These are phyloP conservation scores for Fraxinus angustifolia DNA, from an alignment of 305 asterid genomes.

Conservation along the genomic window DNA sequence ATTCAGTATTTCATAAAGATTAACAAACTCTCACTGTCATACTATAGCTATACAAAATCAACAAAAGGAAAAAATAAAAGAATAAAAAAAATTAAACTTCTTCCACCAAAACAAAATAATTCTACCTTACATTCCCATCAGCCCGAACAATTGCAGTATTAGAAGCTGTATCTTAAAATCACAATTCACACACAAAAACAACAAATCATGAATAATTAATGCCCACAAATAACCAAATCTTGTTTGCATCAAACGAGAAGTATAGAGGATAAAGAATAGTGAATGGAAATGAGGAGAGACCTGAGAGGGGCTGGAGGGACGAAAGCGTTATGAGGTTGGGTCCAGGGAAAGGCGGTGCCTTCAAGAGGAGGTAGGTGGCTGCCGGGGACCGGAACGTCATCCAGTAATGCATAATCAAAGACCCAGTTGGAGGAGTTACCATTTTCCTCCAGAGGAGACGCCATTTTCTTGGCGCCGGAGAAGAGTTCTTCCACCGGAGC, in stretches of 20 bases:
- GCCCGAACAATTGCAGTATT: too few relatives aligned
- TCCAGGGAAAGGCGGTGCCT: constrained; percentile 31
- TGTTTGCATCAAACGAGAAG: too few relatives aligned
- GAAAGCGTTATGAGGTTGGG: constrained; percentile 22
- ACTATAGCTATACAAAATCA: too few relatives aligned
- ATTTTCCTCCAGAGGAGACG: constrained; percentile 28
- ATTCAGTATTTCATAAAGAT: neutral
- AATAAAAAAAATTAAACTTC: too few relatives aligned
- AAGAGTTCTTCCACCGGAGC: neutral
- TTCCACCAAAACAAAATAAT: too few relatives aligned
- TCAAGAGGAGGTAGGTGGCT: constrained; percentile 33
- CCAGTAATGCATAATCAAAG: constrained; percentile 40
- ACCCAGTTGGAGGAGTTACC: constrained; percentile 36
- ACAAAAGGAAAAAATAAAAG: too few relatives aligned
- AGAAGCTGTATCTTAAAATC: too few relatives aligned
- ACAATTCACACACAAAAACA: neutral
- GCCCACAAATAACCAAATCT: neutral
- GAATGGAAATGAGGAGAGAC: constrained; percentile 12
- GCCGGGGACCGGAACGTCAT: constrained; percentile 31
- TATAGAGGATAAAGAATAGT: neutral
- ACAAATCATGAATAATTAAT: neutral
- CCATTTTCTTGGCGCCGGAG: constrained; percentile 29
- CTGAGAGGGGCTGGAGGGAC: constrained; percentile 32
- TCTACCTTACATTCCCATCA: too few relatives aligned
- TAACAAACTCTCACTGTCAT: neutral